phyloP scores from a whole-genome alignment of 148 eudicot genomes.

The Vaccinium darrowii region DNA sequence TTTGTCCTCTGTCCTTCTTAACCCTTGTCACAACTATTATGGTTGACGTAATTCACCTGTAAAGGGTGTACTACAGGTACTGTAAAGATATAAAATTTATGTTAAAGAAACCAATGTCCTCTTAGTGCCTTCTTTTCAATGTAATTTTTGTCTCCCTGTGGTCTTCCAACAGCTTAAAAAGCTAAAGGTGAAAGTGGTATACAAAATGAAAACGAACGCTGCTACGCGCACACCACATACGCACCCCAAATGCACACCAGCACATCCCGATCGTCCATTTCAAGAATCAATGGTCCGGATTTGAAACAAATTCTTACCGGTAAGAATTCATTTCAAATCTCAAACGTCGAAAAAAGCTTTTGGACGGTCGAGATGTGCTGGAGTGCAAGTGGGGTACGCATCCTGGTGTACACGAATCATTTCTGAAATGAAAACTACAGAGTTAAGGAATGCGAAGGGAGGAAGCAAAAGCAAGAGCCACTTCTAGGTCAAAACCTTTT shows the following conservation, averaged over 20 bases:
- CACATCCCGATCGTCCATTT: no score
- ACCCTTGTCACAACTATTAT: background rate
- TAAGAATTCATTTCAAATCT: no score
- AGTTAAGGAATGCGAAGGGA: background rate
- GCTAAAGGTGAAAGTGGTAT: background rate
- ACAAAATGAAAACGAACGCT: background rate
- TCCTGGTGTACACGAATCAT: no score
- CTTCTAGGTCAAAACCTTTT: constrained; percentile 13
- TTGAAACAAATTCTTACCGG: no score
- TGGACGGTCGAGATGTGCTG: no score
- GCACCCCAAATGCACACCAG: no score
- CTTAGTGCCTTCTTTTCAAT: background rate
- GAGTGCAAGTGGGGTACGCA: no score
- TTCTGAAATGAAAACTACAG: background rate
- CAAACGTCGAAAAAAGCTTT: no score
- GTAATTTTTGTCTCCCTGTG: background rate
- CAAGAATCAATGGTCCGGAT: no score
- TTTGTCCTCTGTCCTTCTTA: no score
- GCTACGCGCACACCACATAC: no score
- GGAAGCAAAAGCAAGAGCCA: background rate
- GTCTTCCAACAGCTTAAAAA: background rate
- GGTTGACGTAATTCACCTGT: background rate
- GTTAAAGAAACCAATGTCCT: background rate
- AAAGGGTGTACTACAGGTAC: background rate
- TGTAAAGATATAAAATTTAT: background rate